Evolutionary conservation across 805 yeast genomes (phyloP).

Genomic region (Starmerella apicola): DNA sequence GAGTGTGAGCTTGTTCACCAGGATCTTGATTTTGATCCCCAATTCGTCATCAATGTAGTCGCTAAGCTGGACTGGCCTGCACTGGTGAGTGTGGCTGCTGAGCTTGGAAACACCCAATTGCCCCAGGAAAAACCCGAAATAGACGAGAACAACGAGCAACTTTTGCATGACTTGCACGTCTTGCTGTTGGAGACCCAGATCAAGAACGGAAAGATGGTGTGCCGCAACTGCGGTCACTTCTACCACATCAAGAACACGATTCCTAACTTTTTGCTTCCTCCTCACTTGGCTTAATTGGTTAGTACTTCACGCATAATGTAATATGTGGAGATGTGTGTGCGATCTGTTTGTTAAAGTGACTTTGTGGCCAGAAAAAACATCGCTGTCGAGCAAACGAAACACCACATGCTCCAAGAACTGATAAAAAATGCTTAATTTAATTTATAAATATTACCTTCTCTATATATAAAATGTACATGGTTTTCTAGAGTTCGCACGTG

Average conservation of each 20-base stretch:
- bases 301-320: too few relatives aligned
- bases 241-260: slow-evolving; percentile 86
- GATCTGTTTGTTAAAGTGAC: too few relatives aligned
- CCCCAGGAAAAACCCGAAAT: slow-evolving; percentile 30
- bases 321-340: too few relatives aligned
- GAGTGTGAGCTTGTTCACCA: slow-evolving; percentile 61
- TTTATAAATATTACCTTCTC: too few relatives aligned
- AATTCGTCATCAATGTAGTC: slow-evolving; percentile 60
- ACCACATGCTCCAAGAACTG: too few relatives aligned
- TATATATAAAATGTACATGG: too few relatives aligned
- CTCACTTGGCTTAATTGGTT: slow-evolving; percentile 64
- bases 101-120: slow-evolving; percentile 47
- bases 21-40: slow-evolving; percentile 70
- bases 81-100: slow-evolving; percentile 59
- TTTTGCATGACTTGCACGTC: slow-evolving; percentile 64
- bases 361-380: too few relatives aligned
- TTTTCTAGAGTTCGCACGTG: background rate
- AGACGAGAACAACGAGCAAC: slow-evolving; percentile 31
- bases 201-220: slow-evolving; percentile 76
- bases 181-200: slow-evolving; percentile 78
- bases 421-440: too few relatives aligned
- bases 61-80: slow-evolving; percentile 87
- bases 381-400: too few relatives aligned
- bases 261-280: slow-evolving; percentile 88
- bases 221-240: slow-evolving; percentile 73